A percentile compares a stretch with the other conserved stretches of the same genome.
These are phyloP conservation scores for Corylus avellana DNA, from an alignment of 306 rosid genomes.

Conservation along the genomic window DNA sequence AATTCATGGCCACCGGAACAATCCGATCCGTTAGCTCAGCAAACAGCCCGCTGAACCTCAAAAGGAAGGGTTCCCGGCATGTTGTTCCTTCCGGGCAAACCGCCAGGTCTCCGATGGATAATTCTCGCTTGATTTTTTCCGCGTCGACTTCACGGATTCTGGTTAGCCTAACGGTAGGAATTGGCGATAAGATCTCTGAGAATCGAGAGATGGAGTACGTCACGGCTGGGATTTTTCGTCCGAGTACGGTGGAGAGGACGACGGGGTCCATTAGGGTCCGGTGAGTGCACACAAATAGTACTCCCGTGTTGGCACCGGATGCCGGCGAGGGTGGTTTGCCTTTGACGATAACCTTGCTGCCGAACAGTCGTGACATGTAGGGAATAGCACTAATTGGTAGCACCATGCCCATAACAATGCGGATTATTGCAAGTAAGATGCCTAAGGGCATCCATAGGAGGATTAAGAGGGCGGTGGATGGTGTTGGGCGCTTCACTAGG, in stretches of 20 bases:
- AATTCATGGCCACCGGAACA: conserved; percentile 98
- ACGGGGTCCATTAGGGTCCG: conserved; percentile 94
- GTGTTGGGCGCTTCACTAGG: conserved; percentile 80
- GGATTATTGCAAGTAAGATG: conserved; percentile 55
- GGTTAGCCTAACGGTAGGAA: conserved; percentile 76
- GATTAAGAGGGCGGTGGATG: conserved; percentile 66
- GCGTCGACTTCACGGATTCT: conserved; percentile 69
- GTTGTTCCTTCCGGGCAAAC: conserved; percentile 99
- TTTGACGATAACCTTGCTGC: conserved; percentile 61
- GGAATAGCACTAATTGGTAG: conserved; percentile 68
- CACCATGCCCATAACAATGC: conserved; percentile 43
- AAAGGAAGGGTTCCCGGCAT: conserved; percentile 88
- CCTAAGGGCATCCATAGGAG: conserved; percentile 96
- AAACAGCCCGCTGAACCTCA: conserved; percentile 75
- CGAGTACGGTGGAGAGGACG: conserved; percentile 67
- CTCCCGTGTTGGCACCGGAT: conserved; percentile 44
- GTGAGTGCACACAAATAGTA: conserved; percentile 92
- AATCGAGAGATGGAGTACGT: conserved; percentile 86
- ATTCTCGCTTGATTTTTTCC: conserved; percentile 52
- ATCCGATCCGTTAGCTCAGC: conserved; percentile 85
- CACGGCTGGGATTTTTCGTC: conserved; percentile 72
- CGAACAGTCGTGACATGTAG: conserved; percentile 45
- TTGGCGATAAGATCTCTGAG: conserved; percentile 80
- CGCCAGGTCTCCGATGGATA: conserved; percentile 69
- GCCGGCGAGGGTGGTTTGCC: conserved; percentile 70